Conservation (phyloP, 345 rosid genomes). For the Rhodamnia argentea region DNA sequence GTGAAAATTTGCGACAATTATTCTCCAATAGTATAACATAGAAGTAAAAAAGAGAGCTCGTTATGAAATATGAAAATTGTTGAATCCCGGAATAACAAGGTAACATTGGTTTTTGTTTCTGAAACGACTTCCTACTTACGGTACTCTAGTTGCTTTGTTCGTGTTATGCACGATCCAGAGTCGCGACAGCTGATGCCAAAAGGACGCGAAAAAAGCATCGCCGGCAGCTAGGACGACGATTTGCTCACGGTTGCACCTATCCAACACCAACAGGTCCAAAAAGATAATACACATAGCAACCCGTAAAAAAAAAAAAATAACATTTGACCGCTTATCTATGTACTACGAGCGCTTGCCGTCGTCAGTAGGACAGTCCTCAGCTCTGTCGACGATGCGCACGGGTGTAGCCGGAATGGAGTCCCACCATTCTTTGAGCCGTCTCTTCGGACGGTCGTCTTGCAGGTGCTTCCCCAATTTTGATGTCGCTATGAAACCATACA, state of each 20-base stretch:
- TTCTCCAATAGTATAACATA: too few species aligned
- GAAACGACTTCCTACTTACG: too few species aligned
- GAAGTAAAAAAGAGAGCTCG: too few species aligned
- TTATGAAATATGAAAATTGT: too few species aligned
- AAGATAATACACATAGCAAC: background rate
- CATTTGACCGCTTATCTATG: background rate
- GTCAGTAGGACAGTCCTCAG: background rate
- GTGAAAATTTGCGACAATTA: too few species aligned
- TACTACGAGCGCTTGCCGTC: background rate
- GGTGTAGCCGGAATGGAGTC: conserved; percentile 69
- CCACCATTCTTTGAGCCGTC: conserved; percentile 88
- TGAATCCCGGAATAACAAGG: too few species aligned
- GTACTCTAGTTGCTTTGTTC: too few species aligned
- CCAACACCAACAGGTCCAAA: background rate
- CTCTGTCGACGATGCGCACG: conserved; percentile 33
- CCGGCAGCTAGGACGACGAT: background rate
- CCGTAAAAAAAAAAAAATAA: background rate
- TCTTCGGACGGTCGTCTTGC: conserved; percentile 38
- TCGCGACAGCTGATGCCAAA: background rate
- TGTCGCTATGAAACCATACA: conserved; percentile 29
- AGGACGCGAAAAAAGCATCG: background rate
- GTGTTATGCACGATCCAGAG: too few species aligned
- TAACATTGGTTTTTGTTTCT: too few species aligned
- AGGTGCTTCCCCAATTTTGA: conserved; percentile 34
- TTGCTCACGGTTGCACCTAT: background rate